Conservation (phyloP, 192 early-diverging fungal genomes). For the Chytriomyces sp. region DNA sequence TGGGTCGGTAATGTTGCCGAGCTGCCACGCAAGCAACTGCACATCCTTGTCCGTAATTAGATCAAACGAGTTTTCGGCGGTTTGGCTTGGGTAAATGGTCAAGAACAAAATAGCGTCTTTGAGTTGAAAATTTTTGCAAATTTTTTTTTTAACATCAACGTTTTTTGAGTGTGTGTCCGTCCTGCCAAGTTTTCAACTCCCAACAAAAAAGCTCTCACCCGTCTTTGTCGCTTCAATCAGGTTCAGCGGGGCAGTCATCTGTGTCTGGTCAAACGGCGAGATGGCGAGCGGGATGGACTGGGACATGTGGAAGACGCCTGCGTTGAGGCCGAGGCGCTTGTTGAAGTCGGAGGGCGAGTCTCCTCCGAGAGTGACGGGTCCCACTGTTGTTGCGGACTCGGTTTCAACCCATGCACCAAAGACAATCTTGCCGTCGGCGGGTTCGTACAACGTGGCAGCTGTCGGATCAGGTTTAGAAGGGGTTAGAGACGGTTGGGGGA, state of each 20-base stretch:
- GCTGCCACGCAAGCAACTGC: constrained; percentile 36
- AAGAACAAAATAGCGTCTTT: constrained; percentile 37
- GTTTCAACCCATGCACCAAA: constrained; percentile 47
- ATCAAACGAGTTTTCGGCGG: neutral
- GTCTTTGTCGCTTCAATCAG: constrained; percentile 20
- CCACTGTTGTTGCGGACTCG: neutral
- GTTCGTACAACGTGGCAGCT: constrained; percentile 42
- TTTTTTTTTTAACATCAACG: neutral
- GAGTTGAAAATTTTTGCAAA: neutral
- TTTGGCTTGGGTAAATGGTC: constrained; percentile 29
- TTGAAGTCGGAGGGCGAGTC: constrained; percentile 51
- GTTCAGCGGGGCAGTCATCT: constrained; percentile 27
- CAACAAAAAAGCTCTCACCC: constrained; percentile 14
- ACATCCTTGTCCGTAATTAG: constrained; percentile 29
- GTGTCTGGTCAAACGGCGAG: constrained; percentile 10
- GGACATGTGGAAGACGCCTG: constrained; percentile 43
- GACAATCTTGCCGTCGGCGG: constrained; percentile 39
- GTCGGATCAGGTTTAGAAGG: neutral
- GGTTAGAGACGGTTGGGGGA: neutral
- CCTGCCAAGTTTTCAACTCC: too few species aligned
- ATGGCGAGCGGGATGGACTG: constrained; percentile 41
- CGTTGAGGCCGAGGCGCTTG: constrained; percentile 40
- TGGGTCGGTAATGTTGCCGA: constrained; percentile 30
- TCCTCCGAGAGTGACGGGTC: constrained; percentile 3
- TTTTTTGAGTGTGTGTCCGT: neutral